Evolutionary conservation across 2,329 filamentous ascomycete species (phyloP).

Genomic region (Boeremia lycopersici): DNA sequence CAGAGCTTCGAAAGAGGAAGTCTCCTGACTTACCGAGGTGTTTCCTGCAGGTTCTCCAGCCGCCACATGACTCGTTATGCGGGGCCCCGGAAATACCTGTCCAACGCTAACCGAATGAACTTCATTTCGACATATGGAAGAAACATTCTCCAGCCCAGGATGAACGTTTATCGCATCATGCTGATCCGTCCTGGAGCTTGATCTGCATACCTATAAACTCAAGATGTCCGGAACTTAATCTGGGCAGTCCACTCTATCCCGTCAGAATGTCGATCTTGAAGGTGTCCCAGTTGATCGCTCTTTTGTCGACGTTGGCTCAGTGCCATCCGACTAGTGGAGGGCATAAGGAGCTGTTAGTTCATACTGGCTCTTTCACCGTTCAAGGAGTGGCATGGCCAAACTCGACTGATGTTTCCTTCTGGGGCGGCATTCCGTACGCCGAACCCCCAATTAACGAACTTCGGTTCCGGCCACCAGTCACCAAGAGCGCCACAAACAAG

Average conservation of each 20-base stretch:
- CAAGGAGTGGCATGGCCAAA: slow-evolving; percentile 26
- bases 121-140: slow-evolving; percentile 1
- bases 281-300: background rate
- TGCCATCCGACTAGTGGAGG: background rate
- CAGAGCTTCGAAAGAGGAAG: background rate
- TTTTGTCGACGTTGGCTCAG: background rate
- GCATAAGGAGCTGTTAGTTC: slow-evolving; percentile 18
- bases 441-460: background rate
- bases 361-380: slow-evolving; percentile 26
- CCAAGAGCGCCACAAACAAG: background rate
- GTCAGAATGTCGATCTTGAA: background rate
- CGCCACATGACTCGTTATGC: slow-evolving; percentile 12
- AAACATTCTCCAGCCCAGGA: slow-evolving; percentile 15
- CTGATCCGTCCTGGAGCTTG: background rate
- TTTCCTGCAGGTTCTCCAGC: background rate
- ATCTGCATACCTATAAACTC: background rate
- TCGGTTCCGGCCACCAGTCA: slow-evolving; percentile 1
- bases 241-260: background rate
- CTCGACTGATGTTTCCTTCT: slow-evolving; percentile 27
- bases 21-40: background rate
- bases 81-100: slow-evolving; percentile 14
- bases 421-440: background rate
- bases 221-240: background rate
- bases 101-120: slow-evolving; percentile 6
- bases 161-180: background rate